Percentiles rank a stretch among this genome's conserved stretches.
Conservation (phyloP, 176 grass and related monocot species). For the Ampelocalamus luodianensis region DNA sequence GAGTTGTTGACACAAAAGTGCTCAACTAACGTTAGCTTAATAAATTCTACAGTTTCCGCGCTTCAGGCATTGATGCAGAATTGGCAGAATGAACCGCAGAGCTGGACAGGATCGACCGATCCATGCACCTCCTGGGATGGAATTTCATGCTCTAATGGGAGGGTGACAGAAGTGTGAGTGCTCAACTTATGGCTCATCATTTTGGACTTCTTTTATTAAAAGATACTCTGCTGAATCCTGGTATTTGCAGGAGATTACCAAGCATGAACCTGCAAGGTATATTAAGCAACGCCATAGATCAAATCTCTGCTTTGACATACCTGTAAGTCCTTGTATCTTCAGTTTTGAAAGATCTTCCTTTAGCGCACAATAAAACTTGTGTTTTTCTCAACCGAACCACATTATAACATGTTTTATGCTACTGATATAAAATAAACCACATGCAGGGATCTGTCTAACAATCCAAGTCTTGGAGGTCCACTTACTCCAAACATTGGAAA, state of each 20-base stretch:
- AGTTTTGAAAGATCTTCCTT: conserved; percentile 10
- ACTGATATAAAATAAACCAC: conserved; percentile 40
- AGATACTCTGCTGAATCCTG: conserved; percentile 33
- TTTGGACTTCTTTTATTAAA: conserved; percentile 24
- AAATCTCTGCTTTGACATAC: conserved; percentile 63
- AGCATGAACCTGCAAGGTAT: conserved; percentile 65
- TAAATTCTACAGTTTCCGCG: conserved; percentile 57
- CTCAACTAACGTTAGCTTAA: conserved; percentile 36
- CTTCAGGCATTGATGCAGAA: conserved; percentile 60
- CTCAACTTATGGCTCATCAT: conserved; percentile 23
- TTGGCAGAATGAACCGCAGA: conserved; percentile 78
- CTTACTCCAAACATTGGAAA: conserved; percentile 77
- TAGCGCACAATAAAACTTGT: conserved; percentile 8
- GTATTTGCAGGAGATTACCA: conserved; percentile 65
- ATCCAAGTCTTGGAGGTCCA: conserved; percentile 55
- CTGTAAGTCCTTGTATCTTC: conserved; percentile 67
- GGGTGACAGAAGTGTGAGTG: conserved; percentile 71
- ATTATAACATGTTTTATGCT: conserved; percentile 21
- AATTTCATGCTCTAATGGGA: conserved; percentile 66
- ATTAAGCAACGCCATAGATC: conserved; percentile 59
- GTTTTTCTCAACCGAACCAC: conserved; percentile 24
- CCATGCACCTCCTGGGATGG: conserved; percentile 85
- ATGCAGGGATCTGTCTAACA: conserved; percentile 88
- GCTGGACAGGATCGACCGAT: conserved; percentile 66
- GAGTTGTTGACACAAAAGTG: conserved; percentile 29